phyloP scores from a whole-genome alignment of 768 basidiomycete species.

The Lentinus tigrinus region DNA sequence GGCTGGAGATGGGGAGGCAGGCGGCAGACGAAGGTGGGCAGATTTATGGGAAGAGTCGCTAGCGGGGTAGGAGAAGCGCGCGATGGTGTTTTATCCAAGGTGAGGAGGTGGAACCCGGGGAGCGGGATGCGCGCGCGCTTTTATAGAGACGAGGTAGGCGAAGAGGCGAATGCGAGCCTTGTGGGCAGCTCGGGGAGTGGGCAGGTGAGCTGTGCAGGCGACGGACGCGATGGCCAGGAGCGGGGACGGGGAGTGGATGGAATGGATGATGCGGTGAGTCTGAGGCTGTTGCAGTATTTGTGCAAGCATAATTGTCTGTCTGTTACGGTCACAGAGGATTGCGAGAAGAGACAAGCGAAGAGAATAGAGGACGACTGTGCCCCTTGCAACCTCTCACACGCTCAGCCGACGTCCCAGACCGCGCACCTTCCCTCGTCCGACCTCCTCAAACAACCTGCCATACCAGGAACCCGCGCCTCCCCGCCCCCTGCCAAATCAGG shows the following conservation, averaged over 20 bases:
- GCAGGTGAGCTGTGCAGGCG: background rate
- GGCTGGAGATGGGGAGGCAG: slow-evolving; percentile 1
- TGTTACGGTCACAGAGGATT: background rate
- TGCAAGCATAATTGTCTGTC: background rate
- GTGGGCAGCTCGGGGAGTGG: slow-evolving; percentile 13
- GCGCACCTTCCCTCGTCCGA: background rate
- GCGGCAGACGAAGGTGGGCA: background rate
- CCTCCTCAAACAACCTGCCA: background rate
- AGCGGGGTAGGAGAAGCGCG: slow-evolving; percentile 8
- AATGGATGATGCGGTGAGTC: background rate
- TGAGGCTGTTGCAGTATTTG: background rate
- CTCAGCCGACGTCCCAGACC: background rate
- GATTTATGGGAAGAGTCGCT: slow-evolving; percentile 7
- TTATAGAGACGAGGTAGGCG: background rate
- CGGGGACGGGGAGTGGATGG: background rate
- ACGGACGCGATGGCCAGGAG: background rate
- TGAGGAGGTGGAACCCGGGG: slow-evolving; percentile 6
- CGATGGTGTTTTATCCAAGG: slow-evolving; percentile 10
- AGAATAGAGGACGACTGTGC: background rate
- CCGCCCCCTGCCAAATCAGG: background rate
- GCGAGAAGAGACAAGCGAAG: background rate
- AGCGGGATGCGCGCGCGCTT: slow-evolving; percentile 12
- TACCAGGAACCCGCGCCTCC: background rate
- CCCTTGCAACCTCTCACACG: background rate
- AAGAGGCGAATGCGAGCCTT: too few species aligned